Evolutionary conservation across 768 basidiomycete species (phyloP).

Genomic region (Paxillus rubicundulus): DNA sequence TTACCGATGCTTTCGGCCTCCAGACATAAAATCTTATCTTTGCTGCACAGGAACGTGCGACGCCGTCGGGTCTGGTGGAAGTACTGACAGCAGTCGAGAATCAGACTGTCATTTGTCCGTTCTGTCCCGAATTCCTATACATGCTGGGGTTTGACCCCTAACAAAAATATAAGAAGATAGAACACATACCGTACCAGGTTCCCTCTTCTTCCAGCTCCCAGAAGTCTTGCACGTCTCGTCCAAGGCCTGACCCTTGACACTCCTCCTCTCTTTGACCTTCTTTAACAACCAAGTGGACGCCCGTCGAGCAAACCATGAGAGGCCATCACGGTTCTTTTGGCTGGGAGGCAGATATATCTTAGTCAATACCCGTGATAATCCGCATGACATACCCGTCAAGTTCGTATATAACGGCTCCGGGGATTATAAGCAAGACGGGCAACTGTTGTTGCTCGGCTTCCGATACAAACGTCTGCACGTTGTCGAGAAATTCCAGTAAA

Average conservation of each 20-base stretch:
- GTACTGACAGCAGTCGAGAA: constrained; percentile 74
- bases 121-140: constrained; percentile 29
- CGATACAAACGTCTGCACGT: constrained; percentile 60
- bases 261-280: constrained; percentile 54
- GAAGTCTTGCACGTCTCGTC: constrained; percentile 61
- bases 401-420: constrained; percentile 73
- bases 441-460: constrained; percentile 51
- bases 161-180: neutral
- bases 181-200: constrained; percentile 40
- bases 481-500: constrained; percentile 63
- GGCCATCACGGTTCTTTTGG: constrained; percentile 38
- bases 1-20: constrained; percentile 48
- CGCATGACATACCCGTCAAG: constrained; percentile 56
- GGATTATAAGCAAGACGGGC: constrained; percentile 65
- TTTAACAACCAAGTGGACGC: constrained; percentile 68
- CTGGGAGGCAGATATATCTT: constrained; percentile 20
- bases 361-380: neutral
- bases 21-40: constrained; percentile 65
- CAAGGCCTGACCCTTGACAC: constrained; percentile 59
- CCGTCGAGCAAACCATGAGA: constrained; percentile 65
- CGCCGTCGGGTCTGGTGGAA: constrained; percentile 41
- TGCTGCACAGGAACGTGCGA: constrained; percentile 62
- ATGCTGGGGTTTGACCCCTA: neutral
- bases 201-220: constrained; percentile 57
- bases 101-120: constrained; percentile 62